Evolutionary conservation across 2,329 filamentous ascomycete species (phyloP), one percentile per base, ranked within the genome.

Genomic region (Remersonia thermophila): DNA sequence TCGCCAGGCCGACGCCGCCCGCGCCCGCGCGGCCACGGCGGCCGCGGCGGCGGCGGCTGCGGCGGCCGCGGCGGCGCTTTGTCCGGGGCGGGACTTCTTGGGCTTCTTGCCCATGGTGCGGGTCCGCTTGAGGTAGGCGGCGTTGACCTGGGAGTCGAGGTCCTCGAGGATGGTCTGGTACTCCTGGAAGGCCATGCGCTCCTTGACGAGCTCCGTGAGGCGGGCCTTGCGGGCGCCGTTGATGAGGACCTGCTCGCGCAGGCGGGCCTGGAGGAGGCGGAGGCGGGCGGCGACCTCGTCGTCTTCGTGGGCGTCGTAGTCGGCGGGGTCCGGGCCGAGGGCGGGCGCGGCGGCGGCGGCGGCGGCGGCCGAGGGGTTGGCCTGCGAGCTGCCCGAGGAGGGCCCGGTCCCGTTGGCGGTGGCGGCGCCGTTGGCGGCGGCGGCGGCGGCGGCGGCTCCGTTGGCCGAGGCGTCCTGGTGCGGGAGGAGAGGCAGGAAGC

Each of bases 131-230:
- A 93, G 77, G 54, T 96, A 98, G 3, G 91, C 89, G 35, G 84
- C 80, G 54, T 96, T 87, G 29, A 96, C 86, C 55, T 96, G 91
- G 29, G 79, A 77, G 64, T 98, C 91, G 15, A 98, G 77, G 56
- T 98, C 91, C 55, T 98, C 91, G 34, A 93, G 80, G 49, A 98
- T 98, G 38, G 86, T 95, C 56, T 80, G 82, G 64, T 94, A 98
- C 56, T 98, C 91, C 55, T 98, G 91, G 61, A 91, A 80, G 0
- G 91, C 91, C 75, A 98, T 89, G 46, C 85, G 79, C 55, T 94
- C 87, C 49, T 86, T 82, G 7, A 91, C 84, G 18, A 95, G 70
- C 27, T 95, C 87, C 1, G 84, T 77, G 9, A 98, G 67, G 2
- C 87, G 76, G 6, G 84, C 71, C 60, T 96, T 96, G 44, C 86